These are phyloP conservation scores for Trypanosoma congolense DNA, from an alignment of 208 protist genomes.

Conservation along the genomic window DNA sequence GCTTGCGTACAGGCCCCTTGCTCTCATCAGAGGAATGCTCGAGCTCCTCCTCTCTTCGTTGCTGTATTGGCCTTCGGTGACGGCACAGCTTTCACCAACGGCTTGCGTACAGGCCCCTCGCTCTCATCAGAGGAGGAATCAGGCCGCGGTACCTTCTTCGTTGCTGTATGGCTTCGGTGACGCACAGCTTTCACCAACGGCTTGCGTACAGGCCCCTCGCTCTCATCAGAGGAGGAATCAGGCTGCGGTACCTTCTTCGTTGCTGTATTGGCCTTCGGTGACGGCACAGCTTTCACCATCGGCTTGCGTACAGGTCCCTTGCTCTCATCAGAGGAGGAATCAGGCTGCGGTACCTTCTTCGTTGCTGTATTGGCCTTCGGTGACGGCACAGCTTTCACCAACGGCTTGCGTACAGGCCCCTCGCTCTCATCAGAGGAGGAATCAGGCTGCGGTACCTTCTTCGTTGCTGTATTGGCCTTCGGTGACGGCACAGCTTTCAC, in stretches of 20 bases:
- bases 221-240: not conserved
- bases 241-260: not conserved
- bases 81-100: not conserved
- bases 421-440: not conserved
- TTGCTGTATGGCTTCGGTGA: not conserved
- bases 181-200: not conserved
- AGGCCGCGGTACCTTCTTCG: not conserved
- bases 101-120: not conserved
- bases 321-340: not conserved
- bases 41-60: not conserved
- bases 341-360: not conserved
- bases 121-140: not conserved
- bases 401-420: not conserved
- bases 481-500: not conserved
- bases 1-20: not conserved
- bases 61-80: not conserved
- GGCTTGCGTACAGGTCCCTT: not conserved
- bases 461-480: not conserved
- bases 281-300: not conserved
- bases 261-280: not conserved
- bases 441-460: not conserved
- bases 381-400: not conserved
- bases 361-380: not conserved
- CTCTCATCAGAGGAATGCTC: not conserved
- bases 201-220: not conserved